Percentiles rank a stretch among this genome's conserved stretches.
Conservation (phyloP, 148 eudicot genomes). For the Chenopodium album region DNA sequence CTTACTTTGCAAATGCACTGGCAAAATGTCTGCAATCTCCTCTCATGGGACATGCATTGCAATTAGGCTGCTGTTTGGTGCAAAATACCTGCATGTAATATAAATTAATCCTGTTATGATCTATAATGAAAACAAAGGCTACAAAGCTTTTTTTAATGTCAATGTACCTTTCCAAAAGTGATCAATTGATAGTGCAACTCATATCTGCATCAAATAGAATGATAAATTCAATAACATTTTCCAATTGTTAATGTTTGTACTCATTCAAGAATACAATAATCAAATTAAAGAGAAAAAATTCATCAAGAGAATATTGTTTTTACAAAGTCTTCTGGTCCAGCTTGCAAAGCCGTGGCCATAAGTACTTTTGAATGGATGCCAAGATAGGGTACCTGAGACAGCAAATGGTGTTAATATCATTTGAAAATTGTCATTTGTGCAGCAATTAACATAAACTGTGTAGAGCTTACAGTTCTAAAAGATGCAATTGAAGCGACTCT, state of each 20-base stretch:
- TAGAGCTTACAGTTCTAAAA: constrained; percentile 77
- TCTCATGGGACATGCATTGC: constrained; percentile 94
- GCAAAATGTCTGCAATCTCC: constrained; percentile 99
- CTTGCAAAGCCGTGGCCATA: constrained; percentile 98
- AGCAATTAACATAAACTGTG: not conserved
- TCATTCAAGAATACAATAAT: constrained; percentile 5
- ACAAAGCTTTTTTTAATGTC: not conserved
- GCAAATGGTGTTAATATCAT: constrained; percentile 4
- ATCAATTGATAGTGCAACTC: constrained; percentile 98
- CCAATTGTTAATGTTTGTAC: not conserved
- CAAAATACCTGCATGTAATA: constrained; percentile 77
- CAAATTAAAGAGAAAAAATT: not conserved
- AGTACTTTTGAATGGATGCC: constrained; percentile 89
- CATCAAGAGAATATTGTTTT: constrained; percentile 19
- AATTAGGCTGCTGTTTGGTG: constrained; percentile 93
- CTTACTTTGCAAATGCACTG: constrained; percentile 95
- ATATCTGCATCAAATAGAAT: constrained; percentile 47
- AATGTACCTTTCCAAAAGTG: constrained; percentile 93
- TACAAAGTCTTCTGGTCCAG: constrained; percentile 97
- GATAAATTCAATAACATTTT: not conserved
- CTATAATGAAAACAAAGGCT: not conserved
- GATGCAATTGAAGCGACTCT: constrained; percentile 94
- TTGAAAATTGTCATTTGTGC: not conserved
- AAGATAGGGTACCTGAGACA: constrained; percentile 76
- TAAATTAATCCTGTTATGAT: not conserved